A percentile compares a stretch with the other conserved stretches of the same genome.
Conservation (phyloP, 805 yeast genomes). For the Nakazawaea peltata region DNA sequence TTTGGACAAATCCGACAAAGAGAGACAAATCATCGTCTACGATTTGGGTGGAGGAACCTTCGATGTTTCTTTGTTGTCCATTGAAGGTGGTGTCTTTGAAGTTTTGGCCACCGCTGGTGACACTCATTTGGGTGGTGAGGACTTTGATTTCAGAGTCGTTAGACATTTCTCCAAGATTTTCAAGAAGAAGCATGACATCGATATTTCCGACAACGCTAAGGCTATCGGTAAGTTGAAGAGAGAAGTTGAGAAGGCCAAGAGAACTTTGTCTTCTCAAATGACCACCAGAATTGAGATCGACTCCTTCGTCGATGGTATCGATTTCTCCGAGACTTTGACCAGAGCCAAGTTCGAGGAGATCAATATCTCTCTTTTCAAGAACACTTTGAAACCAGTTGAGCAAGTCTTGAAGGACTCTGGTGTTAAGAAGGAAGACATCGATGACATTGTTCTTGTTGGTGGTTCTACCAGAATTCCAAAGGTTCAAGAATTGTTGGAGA, state of each 20-base stretch:
- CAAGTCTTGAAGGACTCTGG: constrained; percentile 93
- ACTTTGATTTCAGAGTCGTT: constrained; percentile 84
- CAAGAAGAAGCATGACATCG: constrained; percentile 89
- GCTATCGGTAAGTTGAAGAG: constrained; percentile 92
- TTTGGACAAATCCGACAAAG: constrained; percentile 72
- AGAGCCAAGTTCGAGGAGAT: constrained; percentile 98
- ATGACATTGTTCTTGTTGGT: constrained; percentile 96
- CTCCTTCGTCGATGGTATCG: constrained; percentile 89
- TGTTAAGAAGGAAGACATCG: constrained; percentile 76
- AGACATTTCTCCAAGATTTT: constrained; percentile 79
- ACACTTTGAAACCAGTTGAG: constrained; percentile 93
- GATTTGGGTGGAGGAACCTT: constrained; percentile 98
- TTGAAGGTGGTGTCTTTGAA: constrained; percentile 89
- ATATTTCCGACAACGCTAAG: constrained; percentile 71
- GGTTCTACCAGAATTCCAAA: constrained; percentile 99
- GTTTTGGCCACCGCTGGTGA: constrained; percentile 94
- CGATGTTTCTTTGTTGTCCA: constrained; percentile 81
- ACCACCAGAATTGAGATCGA: constrained; percentile 95
- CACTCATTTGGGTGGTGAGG: constrained; percentile 97
- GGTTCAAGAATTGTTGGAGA: constrained; percentile 88
- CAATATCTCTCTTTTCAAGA: constrained; percentile 87
- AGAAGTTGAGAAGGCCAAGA: constrained; percentile 97
- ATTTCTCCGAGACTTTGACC: constrained; percentile 89
- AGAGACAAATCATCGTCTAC: constrained; percentile 84
- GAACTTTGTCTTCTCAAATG: constrained; percentile 91